A percentile compares a stretch with the other conserved stretches of the same genome.
phyloP scores from a whole-genome alignment of 768 basidiomycete species.

The Mycena alexandri region DNA sequence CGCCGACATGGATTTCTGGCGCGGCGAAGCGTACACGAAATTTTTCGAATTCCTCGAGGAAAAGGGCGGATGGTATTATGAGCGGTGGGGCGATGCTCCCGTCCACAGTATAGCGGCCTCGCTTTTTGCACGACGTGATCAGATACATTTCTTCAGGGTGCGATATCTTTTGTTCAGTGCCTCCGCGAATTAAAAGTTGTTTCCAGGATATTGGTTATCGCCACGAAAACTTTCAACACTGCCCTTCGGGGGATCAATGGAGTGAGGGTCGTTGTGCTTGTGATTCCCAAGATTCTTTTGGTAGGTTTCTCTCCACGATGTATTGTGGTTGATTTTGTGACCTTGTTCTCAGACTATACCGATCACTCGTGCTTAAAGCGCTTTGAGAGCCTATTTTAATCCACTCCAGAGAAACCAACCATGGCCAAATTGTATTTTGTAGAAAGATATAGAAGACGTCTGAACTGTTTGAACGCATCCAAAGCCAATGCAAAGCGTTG shows the following conservation, averaged over 20 bases:
- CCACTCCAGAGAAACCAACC: constrained; percentile 15
- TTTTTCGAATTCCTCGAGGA: constrained; percentile 76
- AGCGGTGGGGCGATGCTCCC: constrained; percentile 72
- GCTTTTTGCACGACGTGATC: constrained; percentile 67
- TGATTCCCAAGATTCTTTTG: constrained; percentile 76
- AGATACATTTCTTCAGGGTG: constrained; percentile 56
- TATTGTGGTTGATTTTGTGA: too few relatives aligned
- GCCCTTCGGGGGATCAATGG: constrained; percentile 72
- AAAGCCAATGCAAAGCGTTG: too few relatives aligned
- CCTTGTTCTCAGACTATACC: too few relatives aligned
- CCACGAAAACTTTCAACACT: constrained; percentile 85
- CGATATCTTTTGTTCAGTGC: too few relatives aligned
- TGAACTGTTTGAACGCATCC: too few relatives aligned
- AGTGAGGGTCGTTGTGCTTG: constrained; percentile 76
- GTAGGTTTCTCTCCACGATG: too few relatives aligned
- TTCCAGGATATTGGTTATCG: constrained; percentile 82
- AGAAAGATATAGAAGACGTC: too few relatives aligned
- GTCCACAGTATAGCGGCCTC: constrained; percentile 80
- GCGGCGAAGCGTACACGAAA: constrained; percentile 70
- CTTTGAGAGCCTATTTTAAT: constrained; percentile 54
- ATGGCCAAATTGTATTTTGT: neutral
- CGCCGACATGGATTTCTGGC: constrained; percentile 74
- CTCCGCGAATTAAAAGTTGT: constrained; percentile 41
- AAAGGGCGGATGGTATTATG: constrained; percentile 65
- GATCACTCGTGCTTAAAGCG: constrained; percentile 55